These are phyloP conservation scores for Amyloporia xantha DNA, from an alignment of 768 basidiomycete genomes.

Conservation along the genomic window DNA sequence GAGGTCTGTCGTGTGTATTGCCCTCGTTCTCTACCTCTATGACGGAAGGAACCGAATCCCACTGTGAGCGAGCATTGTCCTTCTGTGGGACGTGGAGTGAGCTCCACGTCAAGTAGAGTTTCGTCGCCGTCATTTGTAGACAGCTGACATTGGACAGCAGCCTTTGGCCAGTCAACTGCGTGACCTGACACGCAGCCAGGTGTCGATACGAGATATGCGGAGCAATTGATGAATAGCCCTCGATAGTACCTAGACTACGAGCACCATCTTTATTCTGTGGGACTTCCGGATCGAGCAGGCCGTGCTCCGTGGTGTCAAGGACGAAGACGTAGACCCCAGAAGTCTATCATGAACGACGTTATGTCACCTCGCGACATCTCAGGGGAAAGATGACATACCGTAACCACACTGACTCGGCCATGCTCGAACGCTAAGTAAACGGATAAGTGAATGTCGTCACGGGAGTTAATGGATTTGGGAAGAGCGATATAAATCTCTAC, in stretches of 20 bases:
- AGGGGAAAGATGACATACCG: conserved; percentile 13
- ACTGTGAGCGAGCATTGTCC: background rate
- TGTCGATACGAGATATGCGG: conserved; percentile 10
- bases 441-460: conserved; percentile 2
- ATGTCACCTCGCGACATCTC: background rate
- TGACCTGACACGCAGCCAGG: conserved; percentile 12
- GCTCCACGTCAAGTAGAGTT: conserved; percentile 21
- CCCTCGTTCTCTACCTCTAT: too few species aligned
- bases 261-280: background rate
- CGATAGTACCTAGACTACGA: background rate
- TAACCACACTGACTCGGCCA: conserved; percentile 20
- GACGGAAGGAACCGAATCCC: background rate
- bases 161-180: conserved; percentile 2
- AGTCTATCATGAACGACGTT: conserved; percentile 10
- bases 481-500: conserved; percentile 16
- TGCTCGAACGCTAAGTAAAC: conserved; percentile 25
- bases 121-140: conserved; percentile 24
- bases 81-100: background rate
- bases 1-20: too few species aligned
- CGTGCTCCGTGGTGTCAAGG: conserved; percentile 16
- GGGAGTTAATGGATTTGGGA: background rate
- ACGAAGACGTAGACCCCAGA: conserved; percentile 21
- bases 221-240: conserved; percentile 4
- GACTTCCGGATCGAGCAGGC: conserved; percentile 9
- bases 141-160: conserved; percentile 17